A percentile compares a stretch with the other conserved stretches of the same genome.
Evolutionary conservation across 2,329 filamentous ascomycete genomes (phyloP).

Genomic region (Aspergillus novofumigatus): DNA sequence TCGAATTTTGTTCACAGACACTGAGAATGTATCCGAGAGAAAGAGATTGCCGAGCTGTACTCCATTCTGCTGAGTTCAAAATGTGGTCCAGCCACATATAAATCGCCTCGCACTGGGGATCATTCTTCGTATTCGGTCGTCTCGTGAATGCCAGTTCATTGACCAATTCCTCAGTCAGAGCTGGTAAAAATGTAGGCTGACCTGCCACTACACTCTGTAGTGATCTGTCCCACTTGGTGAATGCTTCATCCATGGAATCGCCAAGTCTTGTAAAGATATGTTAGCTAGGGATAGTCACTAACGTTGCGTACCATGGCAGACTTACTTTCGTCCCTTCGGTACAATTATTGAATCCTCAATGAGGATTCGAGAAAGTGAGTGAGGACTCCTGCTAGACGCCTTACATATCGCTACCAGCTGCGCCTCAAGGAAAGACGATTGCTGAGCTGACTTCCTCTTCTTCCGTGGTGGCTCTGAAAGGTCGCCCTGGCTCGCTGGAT

Average conservation of each 20-base stretch:
- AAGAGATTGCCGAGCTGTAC: conserved; percentile 21
- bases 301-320: conserved; percentile 2
- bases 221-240: conserved; percentile 35
- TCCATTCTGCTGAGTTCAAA: conserved; percentile 38
- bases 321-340: conserved; percentile 25
- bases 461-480: conserved; percentile 20
- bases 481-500: conserved; percentile 8
- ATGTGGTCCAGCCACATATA: conserved; percentile 50
- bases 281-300: neutral
- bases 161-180: conserved; percentile 39
- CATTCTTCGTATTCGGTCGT: conserved; percentile 15
- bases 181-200: conserved; percentile 32
- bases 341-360: conserved; percentile 26
- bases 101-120: conserved; percentile 40
- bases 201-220: conserved; percentile 33
- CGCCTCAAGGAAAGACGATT: conserved; percentile 17
- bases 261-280: conserved; percentile 17
- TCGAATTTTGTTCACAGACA: conserved; percentile 29
- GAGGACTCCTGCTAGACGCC: conserved; percentile 12
- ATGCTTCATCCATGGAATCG: conserved; percentile 23
- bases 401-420: conserved; percentile 28
- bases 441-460: conserved; percentile 26
- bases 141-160: conserved; percentile 28
- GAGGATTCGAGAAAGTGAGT: conserved; percentile 22
- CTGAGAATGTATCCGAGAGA: conserved; percentile 31